phyloP scores from a whole-genome alignment of 352 stramenopile species.

The Globisporangium canariense region DNA sequence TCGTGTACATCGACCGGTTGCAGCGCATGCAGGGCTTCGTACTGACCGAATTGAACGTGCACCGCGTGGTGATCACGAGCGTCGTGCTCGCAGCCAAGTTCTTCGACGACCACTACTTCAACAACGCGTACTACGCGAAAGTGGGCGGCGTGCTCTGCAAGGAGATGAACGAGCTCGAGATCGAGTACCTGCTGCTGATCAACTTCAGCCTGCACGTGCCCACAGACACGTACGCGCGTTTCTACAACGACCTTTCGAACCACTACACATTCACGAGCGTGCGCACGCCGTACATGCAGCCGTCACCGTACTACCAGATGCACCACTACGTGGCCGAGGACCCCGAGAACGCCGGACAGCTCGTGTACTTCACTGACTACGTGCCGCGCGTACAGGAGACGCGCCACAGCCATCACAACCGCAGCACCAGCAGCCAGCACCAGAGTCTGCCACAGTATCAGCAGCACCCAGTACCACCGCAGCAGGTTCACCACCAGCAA shows the following conservation, averaged over 20 bases:
- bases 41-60: slow-evolving; percentile 96
- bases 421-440: slow-evolving; percentile 24
- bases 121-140: slow-evolving; percentile 99
- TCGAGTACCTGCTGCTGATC: slow-evolving; percentile 97
- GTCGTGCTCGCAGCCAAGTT: slow-evolving; percentile 98
- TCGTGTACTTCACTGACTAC: slow-evolving; percentile 78
- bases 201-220: slow-evolving; percentile 97
- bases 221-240: slow-evolving; percentile 87
- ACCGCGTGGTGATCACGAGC: slow-evolving; percentile 97
- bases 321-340: slow-evolving; percentile 69
- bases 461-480: not conserved
- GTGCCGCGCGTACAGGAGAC: slow-evolving; percentile 31
- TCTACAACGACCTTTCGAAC: slow-evolving; percentile 89
- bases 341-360: slow-evolving; percentile 53
- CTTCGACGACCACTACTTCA: slow-evolving; percentile 99
- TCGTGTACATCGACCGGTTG: slow-evolving; percentile 99
- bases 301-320: slow-evolving; percentile 46
- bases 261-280: slow-evolving; percentile 78
- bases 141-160: slow-evolving; percentile 89
- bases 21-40: slow-evolving; percentile 96
- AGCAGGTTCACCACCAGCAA: slow-evolving; percentile 12
- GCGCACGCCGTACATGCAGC: slow-evolving; percentile 29
- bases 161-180: slow-evolving; percentile 97
- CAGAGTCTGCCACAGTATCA: slow-evolving; percentile 30
- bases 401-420: not conserved